Percentiles rank a stretch among this genome's conserved stretches.
These are phyloP conservation scores for Triticum dicoccoides DNA, from an alignment of 176 grass and related monocot genomes.

Conservation along the genomic window DNA sequence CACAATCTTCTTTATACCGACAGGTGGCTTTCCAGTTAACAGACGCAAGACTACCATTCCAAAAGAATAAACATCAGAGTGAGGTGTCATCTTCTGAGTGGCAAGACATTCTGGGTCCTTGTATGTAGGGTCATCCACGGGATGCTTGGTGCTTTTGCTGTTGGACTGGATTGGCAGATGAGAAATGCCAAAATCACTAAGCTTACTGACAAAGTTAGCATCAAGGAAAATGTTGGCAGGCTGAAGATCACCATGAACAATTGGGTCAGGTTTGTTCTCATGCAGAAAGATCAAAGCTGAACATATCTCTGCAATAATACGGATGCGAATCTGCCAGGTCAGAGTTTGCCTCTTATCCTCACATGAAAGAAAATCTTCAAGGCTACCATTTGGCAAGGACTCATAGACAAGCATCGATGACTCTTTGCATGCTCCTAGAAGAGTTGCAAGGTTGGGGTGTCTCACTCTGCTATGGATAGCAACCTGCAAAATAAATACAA, in stretches of 20 bases:
- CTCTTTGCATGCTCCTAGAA: slow-evolving; percentile 34
- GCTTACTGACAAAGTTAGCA: slow-evolving; percentile 36
- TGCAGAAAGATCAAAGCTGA: slow-evolving; percentile 39
- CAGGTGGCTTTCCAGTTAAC: slow-evolving; percentile 32
- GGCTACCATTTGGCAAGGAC: slow-evolving; percentile 45
- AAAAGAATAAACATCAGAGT: slow-evolving; percentile 39
- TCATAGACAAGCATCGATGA: slow-evolving; percentile 34
- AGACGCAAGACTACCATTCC: slow-evolving; percentile 41
- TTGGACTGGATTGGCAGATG: neutral
- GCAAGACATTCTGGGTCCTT: slow-evolving; percentile 5
- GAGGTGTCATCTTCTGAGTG: slow-evolving; percentile 34
- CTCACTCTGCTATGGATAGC: slow-evolving; percentile 42
- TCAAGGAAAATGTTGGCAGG: slow-evolving; percentile 44
- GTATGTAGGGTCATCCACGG: slow-evolving; percentile 16
- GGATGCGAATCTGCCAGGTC: slow-evolving; percentile 1
- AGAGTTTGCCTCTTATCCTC: slow-evolving; percentile 33
- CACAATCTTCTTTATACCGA: slow-evolving; percentile 40
- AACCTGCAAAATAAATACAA: slow-evolving; percentile 32
- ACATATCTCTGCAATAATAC: slow-evolving; percentile 45
- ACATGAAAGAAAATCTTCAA: slow-evolving; percentile 43
- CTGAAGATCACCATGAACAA: slow-evolving; percentile 37
- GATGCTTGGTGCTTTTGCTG: slow-evolving; percentile 12
- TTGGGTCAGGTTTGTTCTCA: slow-evolving; percentile 43
- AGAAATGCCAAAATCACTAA: neutral
- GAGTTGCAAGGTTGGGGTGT: slow-evolving; percentile 34